Evolutionary conservation across 306 rosid genomes (phyloP).

Genomic region (Dalbergia oliveri): DNA sequence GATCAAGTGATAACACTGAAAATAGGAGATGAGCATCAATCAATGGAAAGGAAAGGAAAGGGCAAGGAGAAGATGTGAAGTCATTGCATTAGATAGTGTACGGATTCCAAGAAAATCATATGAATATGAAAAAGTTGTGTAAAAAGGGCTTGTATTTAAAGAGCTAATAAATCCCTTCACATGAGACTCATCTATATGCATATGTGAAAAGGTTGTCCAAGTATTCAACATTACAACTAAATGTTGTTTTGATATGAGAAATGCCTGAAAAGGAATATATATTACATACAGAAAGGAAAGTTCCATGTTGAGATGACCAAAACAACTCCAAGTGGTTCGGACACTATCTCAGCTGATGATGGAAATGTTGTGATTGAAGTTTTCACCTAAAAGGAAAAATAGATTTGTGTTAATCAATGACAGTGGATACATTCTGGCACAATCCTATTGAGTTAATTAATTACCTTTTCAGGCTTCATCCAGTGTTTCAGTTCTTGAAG

Average conservation of each 20-base stretch:
- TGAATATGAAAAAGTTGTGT: neutral
- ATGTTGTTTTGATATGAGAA: neutral
- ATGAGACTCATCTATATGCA: constrained; percentile 5
- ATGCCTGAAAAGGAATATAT: constrained; percentile 29
- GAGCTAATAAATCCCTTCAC: neutral
- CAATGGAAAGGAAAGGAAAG: constrained; percentile 38
- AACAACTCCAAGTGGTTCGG: constrained; percentile 94
- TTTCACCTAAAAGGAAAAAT: constrained; percentile 61
- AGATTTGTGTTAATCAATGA: constrained; percentile 7
- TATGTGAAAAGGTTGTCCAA: constrained; percentile 3
- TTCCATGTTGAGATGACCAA: constrained; percentile 94
- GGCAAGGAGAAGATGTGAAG: constrained; percentile 13
- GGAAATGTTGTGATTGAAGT: constrained; percentile 80
- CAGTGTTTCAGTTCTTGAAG: constrained; percentile 67
- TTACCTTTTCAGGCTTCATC: constrained; percentile 84
- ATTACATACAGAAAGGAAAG: constrained; percentile 77
- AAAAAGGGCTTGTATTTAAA: neutral
- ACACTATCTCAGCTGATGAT: constrained; percentile 84
- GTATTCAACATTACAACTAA: constrained; percentile 6
- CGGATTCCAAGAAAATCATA: neutral
- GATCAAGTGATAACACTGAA: constrained; percentile 83
- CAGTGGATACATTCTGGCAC: neutral
- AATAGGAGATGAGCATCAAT: constrained; percentile 25
- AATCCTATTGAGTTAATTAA: neutral
- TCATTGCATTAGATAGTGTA: constrained; percentile 20